Base-by-base conservation (phyloP, 2,329 filamentous ascomycete genomes). In the Beauveria asiatica region DNA sequence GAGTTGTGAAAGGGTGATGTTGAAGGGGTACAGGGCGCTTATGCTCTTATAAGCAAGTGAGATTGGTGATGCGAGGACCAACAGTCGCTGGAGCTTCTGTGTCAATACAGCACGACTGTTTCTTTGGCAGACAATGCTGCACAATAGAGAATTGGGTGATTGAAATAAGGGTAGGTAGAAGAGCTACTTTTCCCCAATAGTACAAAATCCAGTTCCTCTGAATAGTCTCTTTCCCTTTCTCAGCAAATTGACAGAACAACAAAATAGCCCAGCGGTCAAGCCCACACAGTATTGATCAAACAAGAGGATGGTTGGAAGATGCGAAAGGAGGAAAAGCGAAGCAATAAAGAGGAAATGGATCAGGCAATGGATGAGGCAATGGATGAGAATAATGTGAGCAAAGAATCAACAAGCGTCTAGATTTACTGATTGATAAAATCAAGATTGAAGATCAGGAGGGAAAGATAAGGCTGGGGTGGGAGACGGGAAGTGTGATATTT, bases 81-180 rank as follows among this genome's bases (percentile, higher is more conserved):
- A 48, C 19, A 44, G 41, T 8, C 50, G 42, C 49, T 21, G 25
- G 10, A n/a, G 39, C 57, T 46, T 25, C 7, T 39, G 48, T 39
- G 19, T 27, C 21, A 46, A 50, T 16, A 37, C 45, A 61, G 46
- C 45, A 50, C 30, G 16, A 57, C 11, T 33, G 37, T 57, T 55
- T 27, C 2, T 48, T 25, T n/a, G 23, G 62, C 46, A 61, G 57
- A 51, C 51, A 49, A 51, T 57, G 62, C 57, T 63, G 62, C 51
- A 61, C 60, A 63, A 41, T 39, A 62, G 57, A 60, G 60, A 59
- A 62, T 62, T 55, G 60, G 64, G 55, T 61, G 48, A 62, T 63
- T 65, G 60, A 62, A 59, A 63, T 62, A 66, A 64, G 59, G 61
- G 61, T 64, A 64, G 63, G 60, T 63, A 65, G 59, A 65, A 61